A percentile compares a stretch with the other conserved stretches of the same genome.
These are phyloP conservation scores for Penicillium chermesinum DNA, from an alignment of 495 filamentous ascomycete genomes.

Conservation along the genomic window DNA sequence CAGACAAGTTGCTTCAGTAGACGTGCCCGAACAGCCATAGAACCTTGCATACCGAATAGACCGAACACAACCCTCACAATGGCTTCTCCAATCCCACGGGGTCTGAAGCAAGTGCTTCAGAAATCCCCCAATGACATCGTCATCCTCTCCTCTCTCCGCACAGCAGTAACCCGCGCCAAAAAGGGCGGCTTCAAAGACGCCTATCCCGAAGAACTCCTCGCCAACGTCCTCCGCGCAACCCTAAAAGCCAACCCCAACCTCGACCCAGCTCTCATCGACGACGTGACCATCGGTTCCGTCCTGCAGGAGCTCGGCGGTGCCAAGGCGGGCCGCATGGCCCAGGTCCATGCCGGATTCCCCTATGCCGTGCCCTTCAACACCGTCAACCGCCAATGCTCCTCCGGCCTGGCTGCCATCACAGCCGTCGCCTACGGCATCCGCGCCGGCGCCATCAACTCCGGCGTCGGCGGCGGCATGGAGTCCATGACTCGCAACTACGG, in stretches of 20 bases:
- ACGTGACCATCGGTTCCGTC: conserved; percentile 81
- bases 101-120: conserved; percentile 69
- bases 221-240: conserved; percentile 76
- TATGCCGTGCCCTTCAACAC: conserved; percentile 71
- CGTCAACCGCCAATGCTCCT: conserved; percentile 81
- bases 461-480: conserved; percentile 88
- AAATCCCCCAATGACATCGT: conserved; percentile 80
- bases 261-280: conserved; percentile 65
- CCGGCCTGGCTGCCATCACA: conserved; percentile 69
- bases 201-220: conserved; percentile 84
- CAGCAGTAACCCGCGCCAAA: conserved; percentile 74
- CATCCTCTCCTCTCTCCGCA: conserved; percentile 83
- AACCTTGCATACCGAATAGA: not conserved
- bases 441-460: conserved; percentile 65
- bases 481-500: conserved; percentile 91
- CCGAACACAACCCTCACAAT: conserved; percentile 24
- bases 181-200: conserved; percentile 83
- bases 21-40: not conserved
- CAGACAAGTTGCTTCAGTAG: not conserved
- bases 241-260: conserved; percentile 70
- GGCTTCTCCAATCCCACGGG: conserved; percentile 55
- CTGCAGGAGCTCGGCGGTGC: conserved; percentile 85
- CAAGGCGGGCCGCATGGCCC: conserved; percentile 88
- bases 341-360: conserved; percentile 77
- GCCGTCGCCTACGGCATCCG: conserved; percentile 65